These are phyloP conservation scores for Exophiala dermatitidis DNA, from an alignment of 2,329 filamentous ascomycete genomes.

Conservation along the genomic window DNA sequence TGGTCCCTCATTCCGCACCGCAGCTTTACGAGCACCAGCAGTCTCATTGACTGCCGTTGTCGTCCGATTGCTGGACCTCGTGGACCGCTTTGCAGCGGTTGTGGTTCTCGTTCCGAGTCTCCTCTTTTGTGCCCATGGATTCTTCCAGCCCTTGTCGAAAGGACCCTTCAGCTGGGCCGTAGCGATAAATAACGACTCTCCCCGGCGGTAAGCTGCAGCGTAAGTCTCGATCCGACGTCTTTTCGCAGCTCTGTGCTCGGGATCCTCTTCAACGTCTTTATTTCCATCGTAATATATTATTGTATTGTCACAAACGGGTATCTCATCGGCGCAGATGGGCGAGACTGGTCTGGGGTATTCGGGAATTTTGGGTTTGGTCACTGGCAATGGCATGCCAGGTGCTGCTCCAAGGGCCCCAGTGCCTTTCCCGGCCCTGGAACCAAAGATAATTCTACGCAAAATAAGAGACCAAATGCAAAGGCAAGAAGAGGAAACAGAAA, in stretches of 20 bases:
- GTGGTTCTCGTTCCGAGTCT: slow-evolving; percentile 6
- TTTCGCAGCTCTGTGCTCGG: slow-evolving; percentile 31
- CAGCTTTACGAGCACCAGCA: neutral
- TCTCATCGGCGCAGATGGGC: slow-evolving; percentile 17
- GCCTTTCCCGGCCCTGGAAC: no score
- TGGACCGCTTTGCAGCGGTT: no score
- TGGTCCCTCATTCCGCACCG: neutral
- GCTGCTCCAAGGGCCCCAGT: no score
- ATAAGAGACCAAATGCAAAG: no score
- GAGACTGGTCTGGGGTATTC: slow-evolving; percentile 25
- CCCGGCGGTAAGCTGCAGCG: slow-evolving; percentile 38
- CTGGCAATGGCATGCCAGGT: slow-evolving; percentile 6
- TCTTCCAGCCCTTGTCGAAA: slow-evolving; percentile 40
- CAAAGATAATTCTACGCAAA: no score
- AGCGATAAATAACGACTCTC: slow-evolving; percentile 39
- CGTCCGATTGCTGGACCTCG: neutral
- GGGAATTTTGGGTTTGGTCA: slow-evolving; percentile 8
- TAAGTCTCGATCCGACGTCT: slow-evolving; percentile 37
- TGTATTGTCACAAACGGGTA: slow-evolving; percentile 19
- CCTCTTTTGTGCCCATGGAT: slow-evolving; percentile 36
- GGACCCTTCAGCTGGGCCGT: slow-evolving; percentile 42
- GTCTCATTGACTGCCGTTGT: neutral
- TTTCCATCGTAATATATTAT: slow-evolving; percentile 16
- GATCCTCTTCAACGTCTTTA: slow-evolving; percentile 4
- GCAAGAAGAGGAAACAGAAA: no score